These are phyloP conservation scores for Fusarium sp. DNA, from an alignment of 2,329 filamentous ascomycete genomes.

Conservation along the genomic window DNA sequence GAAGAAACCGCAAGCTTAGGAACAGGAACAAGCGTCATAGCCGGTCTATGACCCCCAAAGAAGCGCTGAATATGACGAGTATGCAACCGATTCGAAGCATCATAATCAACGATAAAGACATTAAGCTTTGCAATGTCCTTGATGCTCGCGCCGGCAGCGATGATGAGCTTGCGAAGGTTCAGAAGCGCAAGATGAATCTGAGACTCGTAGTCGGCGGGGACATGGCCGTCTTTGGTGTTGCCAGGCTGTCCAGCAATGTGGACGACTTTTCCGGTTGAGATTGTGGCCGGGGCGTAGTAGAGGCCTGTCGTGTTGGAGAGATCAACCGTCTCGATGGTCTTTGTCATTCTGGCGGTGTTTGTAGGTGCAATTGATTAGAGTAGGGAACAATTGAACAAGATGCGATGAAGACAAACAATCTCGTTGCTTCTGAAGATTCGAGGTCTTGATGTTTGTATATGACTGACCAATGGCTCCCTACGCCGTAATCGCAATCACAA, in stretches of 20 bases:
- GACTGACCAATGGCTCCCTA: not conserved
- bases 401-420: not conserved
- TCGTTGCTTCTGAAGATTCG: not conserved
- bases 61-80: conserved; percentile 53
- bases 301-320: conserved; percentile 28
- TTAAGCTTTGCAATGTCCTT: conserved; percentile 56
- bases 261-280: conserved; percentile 28
- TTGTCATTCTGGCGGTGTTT: conserved; percentile 15
- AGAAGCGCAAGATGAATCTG: conserved; percentile 56
- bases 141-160: conserved; percentile 51
- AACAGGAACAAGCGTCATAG: conserved; percentile 58
- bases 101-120: conserved; percentile 59
- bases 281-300: conserved; percentile 29
- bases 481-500: not conserved
- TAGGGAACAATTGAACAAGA: not conserved
- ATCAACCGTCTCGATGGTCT: conserved; percentile 28
- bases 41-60: conserved; percentile 54
- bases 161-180: conserved; percentile 53
- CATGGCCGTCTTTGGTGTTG: conserved; percentile 45
- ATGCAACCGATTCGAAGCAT: conserved; percentile 52
- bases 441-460: not conserved
- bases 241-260: conserved; percentile 54
- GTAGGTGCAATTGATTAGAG: not conserved
- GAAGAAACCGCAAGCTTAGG: conserved; percentile 52
- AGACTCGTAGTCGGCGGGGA: conserved; percentile 54